Evolutionary conservation across 192 early-diverging fungal genomes (phyloP).

Genomic region (Thamnidium elegans): DNA sequence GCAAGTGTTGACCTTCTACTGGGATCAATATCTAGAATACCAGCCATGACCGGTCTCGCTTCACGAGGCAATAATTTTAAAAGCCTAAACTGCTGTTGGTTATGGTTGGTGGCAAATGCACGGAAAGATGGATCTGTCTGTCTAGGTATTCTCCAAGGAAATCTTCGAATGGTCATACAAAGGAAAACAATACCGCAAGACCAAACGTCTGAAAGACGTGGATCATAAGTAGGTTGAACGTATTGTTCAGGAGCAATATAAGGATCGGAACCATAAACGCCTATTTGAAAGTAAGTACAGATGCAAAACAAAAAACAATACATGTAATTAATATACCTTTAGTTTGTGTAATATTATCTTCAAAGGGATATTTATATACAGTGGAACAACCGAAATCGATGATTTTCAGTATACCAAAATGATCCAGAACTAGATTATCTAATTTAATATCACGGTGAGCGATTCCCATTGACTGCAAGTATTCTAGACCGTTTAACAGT

Average conservation of each 20-base stretch:
- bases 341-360: slow-evolving; percentile 42
- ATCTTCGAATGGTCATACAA: slow-evolving; percentile 66
- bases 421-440: slow-evolving; percentile 82
- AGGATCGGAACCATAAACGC: slow-evolving; percentile 86
- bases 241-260: slow-evolving; percentile 94
- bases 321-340: slow-evolving; percentile 37
- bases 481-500: slow-evolving; percentile 75
- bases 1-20: slow-evolving; percentile 58
- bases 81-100: slow-evolving; percentile 46
- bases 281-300: slow-evolving; percentile 28
- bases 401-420: slow-evolving; percentile 78
- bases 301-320: slow-evolving; percentile 35
- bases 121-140: slow-evolving; percentile 58
- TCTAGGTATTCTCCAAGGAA: slow-evolving; percentile 64
- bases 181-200: slow-evolving; percentile 84
- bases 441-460: slow-evolving; percentile 93
- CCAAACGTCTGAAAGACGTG: slow-evolving; percentile 86
- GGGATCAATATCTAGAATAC: slow-evolving; percentile 63
- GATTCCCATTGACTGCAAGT: slow-evolving; percentile 87
- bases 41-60: slow-evolving; percentile 56
- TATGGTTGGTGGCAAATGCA: slow-evolving; percentile 44
- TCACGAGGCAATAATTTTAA: slow-evolving; percentile 62
- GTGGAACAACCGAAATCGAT: slow-evolving; percentile 94
- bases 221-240: slow-evolving; percentile 69
- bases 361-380: slow-evolving; percentile 86